Conservation (phyloP, 345 rosid species). For the Citrus cavaleriei region DNA sequence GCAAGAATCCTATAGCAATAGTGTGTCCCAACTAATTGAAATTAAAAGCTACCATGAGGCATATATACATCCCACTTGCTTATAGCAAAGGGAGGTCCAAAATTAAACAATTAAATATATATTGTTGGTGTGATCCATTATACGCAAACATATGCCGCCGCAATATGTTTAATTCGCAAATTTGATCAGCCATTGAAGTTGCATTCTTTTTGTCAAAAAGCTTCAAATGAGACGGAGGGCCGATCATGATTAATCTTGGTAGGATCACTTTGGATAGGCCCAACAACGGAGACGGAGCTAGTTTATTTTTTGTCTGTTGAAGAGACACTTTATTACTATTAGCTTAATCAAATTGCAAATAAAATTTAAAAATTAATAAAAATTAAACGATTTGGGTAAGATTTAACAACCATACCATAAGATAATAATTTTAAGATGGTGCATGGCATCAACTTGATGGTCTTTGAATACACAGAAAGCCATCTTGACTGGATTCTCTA, state of each 20-base stretch:
- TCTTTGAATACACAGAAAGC: not conserved
- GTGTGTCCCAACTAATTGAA: too few relatives aligned
- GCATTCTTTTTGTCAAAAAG: too few relatives aligned
- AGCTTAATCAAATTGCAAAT: not conserved
- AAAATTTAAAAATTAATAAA: not conserved
- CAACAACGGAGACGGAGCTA: not conserved
- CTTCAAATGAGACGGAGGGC: not conserved
- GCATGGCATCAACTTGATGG: not conserved
- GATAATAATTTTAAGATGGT: not conserved
- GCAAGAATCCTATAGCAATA: too few relatives aligned
- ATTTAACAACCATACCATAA: not conserved
- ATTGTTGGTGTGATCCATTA: too few relatives aligned
- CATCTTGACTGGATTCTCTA: not conserved
- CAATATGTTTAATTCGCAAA: too few relatives aligned
- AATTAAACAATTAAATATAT: too few relatives aligned
- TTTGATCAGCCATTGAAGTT: not conserved
- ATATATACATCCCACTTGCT: too few relatives aligned
- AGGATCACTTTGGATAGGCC: not conserved
- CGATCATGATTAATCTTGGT: not conserved
- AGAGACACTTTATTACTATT: not conserved
- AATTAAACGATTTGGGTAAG: not conserved
- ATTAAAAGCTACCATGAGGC: too few relatives aligned
- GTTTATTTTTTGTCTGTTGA: not conserved
- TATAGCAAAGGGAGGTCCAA: too few relatives aligned
- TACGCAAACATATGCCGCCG: too few relatives aligned